phyloP scores from a whole-genome alignment of 2,329 filamentous ascomycete genomes.

The Aspergillus fijiensis region DNA sequence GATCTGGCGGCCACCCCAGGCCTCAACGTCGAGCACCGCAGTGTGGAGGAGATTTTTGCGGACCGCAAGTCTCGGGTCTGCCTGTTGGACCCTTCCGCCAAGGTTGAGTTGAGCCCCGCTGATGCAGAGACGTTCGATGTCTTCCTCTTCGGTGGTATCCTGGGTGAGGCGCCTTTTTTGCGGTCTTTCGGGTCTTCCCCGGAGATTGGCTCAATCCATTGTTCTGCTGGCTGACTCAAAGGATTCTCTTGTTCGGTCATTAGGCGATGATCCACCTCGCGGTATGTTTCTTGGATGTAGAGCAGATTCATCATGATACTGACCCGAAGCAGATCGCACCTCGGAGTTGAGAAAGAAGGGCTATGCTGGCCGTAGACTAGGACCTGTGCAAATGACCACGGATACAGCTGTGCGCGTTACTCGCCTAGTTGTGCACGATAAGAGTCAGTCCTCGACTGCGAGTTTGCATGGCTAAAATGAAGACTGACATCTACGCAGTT shows the following conservation, averaged over 20 bases:
- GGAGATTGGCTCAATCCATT: slow-evolving; percentile 1
- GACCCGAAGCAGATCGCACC: slow-evolving; percentile 81
- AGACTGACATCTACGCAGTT: slow-evolving; percentile 50
- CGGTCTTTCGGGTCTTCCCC: neutral
- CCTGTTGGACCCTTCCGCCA: slow-evolving; percentile 81
- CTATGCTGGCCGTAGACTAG: slow-evolving; percentile 80
- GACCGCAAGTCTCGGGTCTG: slow-evolving; percentile 75
- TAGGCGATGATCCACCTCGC: slow-evolving; percentile 90
- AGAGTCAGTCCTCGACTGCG: slow-evolving; percentile 53
- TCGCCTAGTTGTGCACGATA: slow-evolving; percentile 80
- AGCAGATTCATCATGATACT: slow-evolving; percentile 4
- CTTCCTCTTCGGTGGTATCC: slow-evolving; percentile 93
- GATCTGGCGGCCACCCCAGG: slow-evolving; percentile 61
- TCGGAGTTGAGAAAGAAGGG: slow-evolving; percentile 94
- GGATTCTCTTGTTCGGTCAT: neutral
- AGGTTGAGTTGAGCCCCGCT: slow-evolving; percentile 75
- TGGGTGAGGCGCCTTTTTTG: slow-evolving; percentile 60
- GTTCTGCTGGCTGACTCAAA: slow-evolving; percentile 8
- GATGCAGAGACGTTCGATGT: slow-evolving; percentile 83
- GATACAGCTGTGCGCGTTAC: slow-evolving; percentile 96
- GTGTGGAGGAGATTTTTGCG: slow-evolving; percentile 80
- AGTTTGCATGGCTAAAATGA: neutral
- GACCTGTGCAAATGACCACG: slow-evolving; percentile 96
- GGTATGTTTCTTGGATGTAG: slow-evolving; percentile 54
- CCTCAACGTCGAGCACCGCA: slow-evolving; percentile 70